Conservation (phyloP, 495 filamentous ascomycete genomes). For the Hyaloscypha finlandica region DNA sequence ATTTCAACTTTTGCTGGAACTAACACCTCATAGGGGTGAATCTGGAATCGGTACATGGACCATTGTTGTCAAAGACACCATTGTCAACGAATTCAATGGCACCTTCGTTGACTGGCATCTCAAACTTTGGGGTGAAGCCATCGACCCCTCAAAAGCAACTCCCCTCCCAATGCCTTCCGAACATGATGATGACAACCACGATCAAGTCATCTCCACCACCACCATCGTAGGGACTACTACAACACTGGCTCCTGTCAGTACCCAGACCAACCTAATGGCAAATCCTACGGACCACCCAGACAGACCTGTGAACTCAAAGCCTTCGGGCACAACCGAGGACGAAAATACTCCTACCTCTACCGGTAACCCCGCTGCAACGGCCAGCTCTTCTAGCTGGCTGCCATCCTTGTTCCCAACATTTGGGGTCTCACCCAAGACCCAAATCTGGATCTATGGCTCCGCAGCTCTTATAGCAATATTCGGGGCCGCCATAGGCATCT, state of each 20-base stretch:
- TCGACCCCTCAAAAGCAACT: conserved; percentile 68
- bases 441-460: conserved; percentile 93
- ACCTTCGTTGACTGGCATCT: conserved; percentile 91
- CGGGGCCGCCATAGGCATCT: conserved; percentile 74
- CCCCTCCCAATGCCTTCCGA: conserved; percentile 82
- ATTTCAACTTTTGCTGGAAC: not conserved
- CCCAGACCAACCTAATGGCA: conserved; percentile 46
- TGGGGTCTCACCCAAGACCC: conserved; percentile 84
- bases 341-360: conserved; percentile 48
- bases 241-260: conserved; percentile 53
- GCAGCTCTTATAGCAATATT: conserved; percentile 82
- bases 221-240: conserved; percentile 43
- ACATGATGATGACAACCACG: conserved; percentile 81
- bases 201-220: conserved; percentile 36
- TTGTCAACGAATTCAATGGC: conserved; percentile 73
- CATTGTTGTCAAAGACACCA: conserved; percentile 83
- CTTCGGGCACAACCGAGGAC: conserved; percentile 37
- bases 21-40: conserved; percentile 71
- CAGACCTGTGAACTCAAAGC: conserved; percentile 67
- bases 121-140: conserved; percentile 88
- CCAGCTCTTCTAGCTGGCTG: conserved; percentile 63
- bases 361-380: conserved; percentile 40
- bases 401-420: conserved; percentile 95
- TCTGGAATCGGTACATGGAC: conserved; percentile 86
- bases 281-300: conserved; percentile 72